Evolutionary conservation across 176 grass and related monocot genomes (phyloP).

Genomic region (Melocanna baccifera): DNA sequence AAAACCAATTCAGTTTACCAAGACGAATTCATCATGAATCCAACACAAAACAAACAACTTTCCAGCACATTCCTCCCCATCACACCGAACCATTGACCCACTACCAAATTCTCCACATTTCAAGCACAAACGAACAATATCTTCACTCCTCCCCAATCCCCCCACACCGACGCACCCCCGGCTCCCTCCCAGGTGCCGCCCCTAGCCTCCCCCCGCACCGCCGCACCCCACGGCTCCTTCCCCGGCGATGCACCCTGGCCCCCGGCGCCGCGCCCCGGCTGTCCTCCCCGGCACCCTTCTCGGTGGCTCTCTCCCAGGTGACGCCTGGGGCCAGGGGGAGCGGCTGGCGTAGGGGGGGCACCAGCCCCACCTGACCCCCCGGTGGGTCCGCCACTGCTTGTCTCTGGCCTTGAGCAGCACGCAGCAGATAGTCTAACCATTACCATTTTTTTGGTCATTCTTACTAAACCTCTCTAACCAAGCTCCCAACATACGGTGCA

Average conservation of each 20-base stretch:
- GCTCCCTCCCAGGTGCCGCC: too few species aligned
- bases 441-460: not conserved
- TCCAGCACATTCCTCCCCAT: constrained; percentile 42
- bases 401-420: not conserved
- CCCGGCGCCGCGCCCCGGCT: too few species aligned
- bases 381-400: too few species aligned
- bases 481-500: not conserved
- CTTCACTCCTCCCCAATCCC: constrained; percentile 33
- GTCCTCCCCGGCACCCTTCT: too few species aligned
- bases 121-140: constrained; percentile 23
- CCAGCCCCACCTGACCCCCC: too few species aligned
- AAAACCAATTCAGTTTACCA: not conserved
- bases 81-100: constrained; percentile 39
- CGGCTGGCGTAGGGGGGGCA: too few species aligned
- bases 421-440: not conserved
- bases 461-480: not conserved
- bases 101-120: constrained; percentile 40
- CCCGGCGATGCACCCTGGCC: too few species aligned
- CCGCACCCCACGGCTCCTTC: too few species aligned
- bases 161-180: too few species aligned
- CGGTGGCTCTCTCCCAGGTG: too few species aligned
- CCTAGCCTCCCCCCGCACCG: too few species aligned
- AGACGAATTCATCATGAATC: constrained; percentile 21
- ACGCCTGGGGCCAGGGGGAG: too few species aligned
- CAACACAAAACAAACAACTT: constrained; percentile 31